These are phyloP conservation scores for Phialocephala sp. DNA, from an alignment of 2,329 filamentous ascomycete genomes.

Conservation along the genomic window DNA sequence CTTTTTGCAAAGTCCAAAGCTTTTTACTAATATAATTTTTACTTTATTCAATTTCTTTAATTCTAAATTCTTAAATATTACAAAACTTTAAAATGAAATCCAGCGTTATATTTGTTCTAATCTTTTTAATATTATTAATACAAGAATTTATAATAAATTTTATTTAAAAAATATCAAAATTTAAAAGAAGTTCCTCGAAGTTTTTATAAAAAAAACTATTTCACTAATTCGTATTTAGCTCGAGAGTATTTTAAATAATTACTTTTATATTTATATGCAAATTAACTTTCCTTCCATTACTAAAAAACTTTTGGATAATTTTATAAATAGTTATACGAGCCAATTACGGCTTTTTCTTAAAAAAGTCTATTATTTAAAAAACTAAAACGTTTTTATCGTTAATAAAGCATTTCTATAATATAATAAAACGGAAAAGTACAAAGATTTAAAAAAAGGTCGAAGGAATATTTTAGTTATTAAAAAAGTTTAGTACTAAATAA, in stretches of 20 bases:
- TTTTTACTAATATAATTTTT: constrained; percentile 2
- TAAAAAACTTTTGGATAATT: constrained; percentile 4
- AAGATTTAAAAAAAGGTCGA: too few relatives aligned
- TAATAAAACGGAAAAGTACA: too few relatives aligned
- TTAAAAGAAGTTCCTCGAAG: constrained; percentile 23
- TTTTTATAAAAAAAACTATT: constrained; percentile 19
- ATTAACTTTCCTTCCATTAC: constrained; percentile 21
- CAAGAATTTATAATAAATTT: constrained; percentile 12
- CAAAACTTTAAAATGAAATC: constrained; percentile 10
- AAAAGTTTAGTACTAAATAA: too few relatives aligned
- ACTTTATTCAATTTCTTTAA: constrained; percentile 2
- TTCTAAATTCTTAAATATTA: constrained; percentile 7
- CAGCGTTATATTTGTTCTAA: not conserved
- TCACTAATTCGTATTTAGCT: constrained; percentile 9
- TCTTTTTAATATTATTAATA: constrained; percentile 9
- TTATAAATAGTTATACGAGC: constrained; percentile 10
- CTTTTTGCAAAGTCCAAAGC: not conserved
- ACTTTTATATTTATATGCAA: constrained; percentile 21
- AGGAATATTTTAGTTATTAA: too few relatives aligned
- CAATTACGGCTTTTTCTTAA: constrained; percentile 3
- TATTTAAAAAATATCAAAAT: constrained; percentile 1
- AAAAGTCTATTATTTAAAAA: constrained; percentile 19
- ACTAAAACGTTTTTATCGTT: constrained; percentile 14
- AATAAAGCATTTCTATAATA: constrained; percentile 6
- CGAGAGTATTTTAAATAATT: not conserved